Percentiles rank a stretch among this genome's conserved stretches.
Evolutionary conservation across 768 basidiomycete genomes (phyloP).

Genomic region (Cytidiella melzeri): DNA sequence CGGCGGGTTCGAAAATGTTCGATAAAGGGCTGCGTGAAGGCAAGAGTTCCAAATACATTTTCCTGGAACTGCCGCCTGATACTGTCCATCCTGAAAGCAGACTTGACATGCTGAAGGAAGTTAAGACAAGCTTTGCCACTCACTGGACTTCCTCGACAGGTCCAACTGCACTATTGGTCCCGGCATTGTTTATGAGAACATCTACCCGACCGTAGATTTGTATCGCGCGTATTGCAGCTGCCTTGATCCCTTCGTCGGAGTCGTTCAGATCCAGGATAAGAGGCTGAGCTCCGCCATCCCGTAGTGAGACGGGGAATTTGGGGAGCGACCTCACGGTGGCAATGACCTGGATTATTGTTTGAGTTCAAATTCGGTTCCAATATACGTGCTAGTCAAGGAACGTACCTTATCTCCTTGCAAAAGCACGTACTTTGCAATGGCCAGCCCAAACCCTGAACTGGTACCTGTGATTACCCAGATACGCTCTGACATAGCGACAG

Average conservation of each 20-base stretch:
- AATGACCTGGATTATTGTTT: constrained; percentile 9
- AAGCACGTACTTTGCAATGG: constrained; percentile 4
- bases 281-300: neutral
- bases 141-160: constrained; percentile 8
- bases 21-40: constrained; percentile 24
- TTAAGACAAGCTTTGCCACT: neutral
- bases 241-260: constrained; percentile 1
- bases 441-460: constrained; percentile 8
- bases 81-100: constrained; percentile 7
- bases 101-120: too few species aligned
- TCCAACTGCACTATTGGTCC: constrained; percentile 3
- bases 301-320: constrained; percentile 1
- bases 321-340: constrained; percentile 2
- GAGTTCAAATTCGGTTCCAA: too few species aligned
- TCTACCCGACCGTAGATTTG: constrained; percentile 2
- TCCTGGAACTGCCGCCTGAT: constrained; percentile 22
- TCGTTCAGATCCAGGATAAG: constrained; percentile 2
- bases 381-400: too few species aligned
- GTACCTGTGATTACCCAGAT: constrained; percentile 11
- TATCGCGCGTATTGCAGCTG: neutral
- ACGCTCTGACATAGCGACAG: neutral
- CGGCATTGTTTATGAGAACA: constrained; percentile 10
- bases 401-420: constrained; percentile 6
- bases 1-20: constrained; percentile 21
- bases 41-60: constrained; percentile 23